Base-by-base conservation (phyloP, 306 rosid genomes). In the Quercus variabilis region DNA sequence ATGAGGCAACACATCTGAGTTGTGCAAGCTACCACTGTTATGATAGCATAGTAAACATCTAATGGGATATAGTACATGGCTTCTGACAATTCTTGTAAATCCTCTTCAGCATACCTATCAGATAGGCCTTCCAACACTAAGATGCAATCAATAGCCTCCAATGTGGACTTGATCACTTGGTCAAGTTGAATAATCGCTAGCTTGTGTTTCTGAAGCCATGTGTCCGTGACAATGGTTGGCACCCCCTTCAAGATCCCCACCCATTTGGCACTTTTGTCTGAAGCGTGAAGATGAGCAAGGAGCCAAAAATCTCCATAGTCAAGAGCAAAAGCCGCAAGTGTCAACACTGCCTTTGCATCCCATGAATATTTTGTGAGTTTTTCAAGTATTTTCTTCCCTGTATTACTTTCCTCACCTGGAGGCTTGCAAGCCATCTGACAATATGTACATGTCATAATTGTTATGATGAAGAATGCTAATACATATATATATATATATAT, bases 231-330 rank as follows among this genome's bases (percentile, higher is more conserved):
- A 65, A 88, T 80, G 13, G 52, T 64, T 1, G 91, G 83, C 26
- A 87, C 81, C 77, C 77, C 69, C 70, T 78, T 87, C 43, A 85
- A 80, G 15, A 89, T 74, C 5, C 83, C 86, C 63, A 89, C 49
- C 3, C 85, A 81, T 70, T 83, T 82, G 35, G 91, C 88, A 0
- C 87, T 83, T 46, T 63, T 81, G 79, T 85, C 74, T 0, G 85
- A 63, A 21, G 82, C 69, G 18, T 74, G 74, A 59, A 76, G 73
- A 51, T 83, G 84, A 2, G 88, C 86, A 1, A 90, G 84, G 54
- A 79, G 84, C 93, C 91, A 90, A 75, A 87, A 90, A 46, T 90
- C 91, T 0, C 93, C 91, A 49, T 58, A 87, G 56, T 90, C 86
- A 65, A 87, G 5, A 5, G 91, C 83, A 67, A 89, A 89, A 35